Percentiles rank a stretch among this genome's conserved stretches.
phyloP scores from a whole-genome alignment of 2,329 filamentous ascomycete genomes.

The Fusarium nematophilum region DNA sequence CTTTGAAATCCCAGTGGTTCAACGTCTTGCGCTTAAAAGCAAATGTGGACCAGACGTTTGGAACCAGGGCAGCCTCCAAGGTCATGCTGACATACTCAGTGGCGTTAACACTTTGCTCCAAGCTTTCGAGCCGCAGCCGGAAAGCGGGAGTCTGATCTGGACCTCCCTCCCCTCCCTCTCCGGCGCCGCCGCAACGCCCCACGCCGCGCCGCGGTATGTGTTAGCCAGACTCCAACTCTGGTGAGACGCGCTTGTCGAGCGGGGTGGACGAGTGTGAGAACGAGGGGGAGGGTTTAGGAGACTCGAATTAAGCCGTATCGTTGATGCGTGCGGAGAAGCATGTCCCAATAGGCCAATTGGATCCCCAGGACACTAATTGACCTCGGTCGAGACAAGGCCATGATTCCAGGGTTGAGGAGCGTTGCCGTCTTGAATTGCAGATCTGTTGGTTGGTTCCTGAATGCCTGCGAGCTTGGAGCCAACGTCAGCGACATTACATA shows the following conservation, averaged over 20 bases:
- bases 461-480: conserved; percentile 15
- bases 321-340: not conserved
- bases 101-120: conserved; percentile 32
- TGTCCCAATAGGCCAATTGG: conserved; percentile 20
- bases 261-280: conserved; percentile 22
- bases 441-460: conserved; percentile 28
- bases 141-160: conserved; percentile 27
- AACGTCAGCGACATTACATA: conserved; percentile 15
- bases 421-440: conserved; percentile 15
- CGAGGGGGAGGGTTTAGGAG: not conserved
- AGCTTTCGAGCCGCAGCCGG: conserved; percentile 30
- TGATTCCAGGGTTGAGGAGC: not conserved
- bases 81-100: conserved; percentile 34
- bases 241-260: conserved; percentile 26
- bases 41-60: conserved; percentile 3
- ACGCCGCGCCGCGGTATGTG: conserved; percentile 15
- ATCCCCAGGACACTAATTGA: conserved; percentile 16
- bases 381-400: not conserved
- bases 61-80: conserved; percentile 18
- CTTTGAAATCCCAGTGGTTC: conserved; percentile 1
- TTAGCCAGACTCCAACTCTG: conserved; percentile 17
- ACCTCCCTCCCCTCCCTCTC: not conserved
- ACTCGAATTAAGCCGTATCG: not conserved
- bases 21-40: conserved; percentile 5
- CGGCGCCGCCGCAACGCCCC: conserved; percentile 16